A percentile compares a stretch with the other conserved stretches of the same genome.
These are phyloP conservation scores for Cladophialophora carrionii DNA, from an alignment of 2,329 filamentous ascomycete species.

Conservation along the genomic window DNA sequence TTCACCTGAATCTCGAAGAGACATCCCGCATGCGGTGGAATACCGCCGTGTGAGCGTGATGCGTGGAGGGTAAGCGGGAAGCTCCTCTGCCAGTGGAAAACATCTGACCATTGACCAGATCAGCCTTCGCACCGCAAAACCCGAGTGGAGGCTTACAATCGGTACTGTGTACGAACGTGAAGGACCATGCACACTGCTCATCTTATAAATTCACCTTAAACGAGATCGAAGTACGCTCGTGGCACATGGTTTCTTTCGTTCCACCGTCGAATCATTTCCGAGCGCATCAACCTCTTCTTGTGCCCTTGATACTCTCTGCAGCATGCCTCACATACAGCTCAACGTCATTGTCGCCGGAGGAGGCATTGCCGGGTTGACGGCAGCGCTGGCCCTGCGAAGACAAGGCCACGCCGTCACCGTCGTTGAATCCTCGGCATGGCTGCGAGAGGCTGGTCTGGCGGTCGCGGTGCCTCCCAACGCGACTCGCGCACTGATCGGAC, in stretches of 20 bases:
- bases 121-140: not conserved
- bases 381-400: constrained; percentile 56
- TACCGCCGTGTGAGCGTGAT: not conserved
- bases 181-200: not conserved
- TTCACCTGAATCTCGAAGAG: not conserved
- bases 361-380: constrained; percentile 44
- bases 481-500: constrained; percentile 34
- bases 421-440: constrained; percentile 40
- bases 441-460: constrained; percentile 41
- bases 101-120: not conserved
- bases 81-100: not conserved
- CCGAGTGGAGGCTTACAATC: not conserved
- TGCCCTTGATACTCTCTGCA: not conserved
- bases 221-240: not conserved
- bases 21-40: not conserved
- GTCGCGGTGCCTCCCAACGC: constrained; percentile 42
- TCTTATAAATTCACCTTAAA: not conserved
- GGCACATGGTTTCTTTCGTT: not conserved
- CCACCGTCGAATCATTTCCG: not conserved
- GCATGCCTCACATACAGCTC: constrained; percentile 4
- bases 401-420: constrained; percentile 55
- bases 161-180: not conserved
- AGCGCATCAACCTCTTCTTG: not conserved
- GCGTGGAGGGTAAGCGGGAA: not conserved
- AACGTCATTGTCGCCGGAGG: constrained; percentile 40